Base-by-base conservation (phyloP, 2,329 filamentous ascomycete species). In the Lecanicillium sp. region DNA sequence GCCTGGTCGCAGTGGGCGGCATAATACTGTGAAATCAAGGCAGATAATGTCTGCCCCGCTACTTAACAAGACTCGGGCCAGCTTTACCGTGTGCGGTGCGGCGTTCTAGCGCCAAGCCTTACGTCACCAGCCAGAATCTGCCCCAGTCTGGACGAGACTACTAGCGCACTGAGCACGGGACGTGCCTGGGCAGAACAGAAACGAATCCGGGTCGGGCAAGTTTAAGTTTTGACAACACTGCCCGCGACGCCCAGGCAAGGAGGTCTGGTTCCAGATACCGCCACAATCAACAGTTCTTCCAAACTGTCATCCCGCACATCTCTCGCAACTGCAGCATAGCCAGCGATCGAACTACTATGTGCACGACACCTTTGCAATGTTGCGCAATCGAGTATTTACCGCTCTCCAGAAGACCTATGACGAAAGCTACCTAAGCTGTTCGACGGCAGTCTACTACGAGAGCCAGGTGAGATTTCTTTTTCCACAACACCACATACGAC, bases 371-470 rank as follows among this genome's bases (percentile, higher is more conserved):
- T 55, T 55, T 66, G 69, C 60, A 56, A 79, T 80, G 77, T 73
- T 75, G 64, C 71, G 70, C 59, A 76, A 68, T 62, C 75, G 68
- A 61, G 67, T 67, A 53, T 76, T 83, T 62, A 82, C 86, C 67
- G 82, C 83, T 53, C 81, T 96, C 66, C 91, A 97, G 71, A 96
- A 95, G 78, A 95, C 90, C 48, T 97, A 97, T 70, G 91, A 97
- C 71, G 90, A 97, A 67, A 90, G 87, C 67, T 96, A 95, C 69
- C 71, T 96, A 58, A 90, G 86, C 62, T 96, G 90, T 69, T 96
- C 90, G 12, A 97, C 90, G 2, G 91, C 91, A 32, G 87, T 95
- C 45, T 96, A 95, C 70, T 96, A 95, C 66, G 93, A 98, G 71
- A 82, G 85, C 64, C 86, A 94, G 80, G 90, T 94, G 69, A 47